Base-by-base conservation (phyloP, 352 stramenopile species). In the Phytophthora nicotianae region DNA sequence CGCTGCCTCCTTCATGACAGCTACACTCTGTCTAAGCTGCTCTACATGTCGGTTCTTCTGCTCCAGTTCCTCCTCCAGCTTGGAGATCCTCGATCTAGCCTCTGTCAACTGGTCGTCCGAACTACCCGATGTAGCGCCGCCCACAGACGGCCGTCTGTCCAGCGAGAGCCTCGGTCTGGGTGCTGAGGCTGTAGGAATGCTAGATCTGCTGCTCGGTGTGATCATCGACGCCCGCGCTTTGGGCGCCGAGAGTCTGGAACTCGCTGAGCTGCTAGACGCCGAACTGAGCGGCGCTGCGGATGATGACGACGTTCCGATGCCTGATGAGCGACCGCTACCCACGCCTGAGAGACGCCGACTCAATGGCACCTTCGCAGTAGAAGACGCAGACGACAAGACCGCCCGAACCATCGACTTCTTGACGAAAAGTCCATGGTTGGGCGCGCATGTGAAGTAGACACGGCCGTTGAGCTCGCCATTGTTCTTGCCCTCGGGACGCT, bases 401-500 rank as follows among this genome's bases (percentile, higher is more conserved):
- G 54, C 38, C 26, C 54, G 66, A 51, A 74, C 60, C 65, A 70
- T 74, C 4, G 59, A 60, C 40, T 70, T 59, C 68, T 88, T 90
- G 27, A 90, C 78, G 54, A 95, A 95, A 3, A 94, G 70, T 0
- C 86, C 84, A 62, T 90, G 76, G 62, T 90, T 85, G n/a, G 72
- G 58, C 17, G 68, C 68, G 47, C 85, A 95, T 2, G 58, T 77
- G 62, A 96, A 96, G 74, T 96, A 96, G 19, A 88, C 77, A 51
- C 75, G 72, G 50, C 86, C 88, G 50, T 91, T 91, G 46, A 96
- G 69, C 65, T 90, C 81, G 53, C 88, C 88, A 53, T 89, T 91
- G 80, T 96, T 91, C 72, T 93, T 93, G 10, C 88, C 88, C 17
- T 94, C 84, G 21, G 86, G 77, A 1, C 65, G 68, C 33, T 94